Percentiles rank a stretch among this genome's conserved stretches.
phyloP scores from a whole-genome alignment of 2,329 filamentous ascomycete species.

The Drechmeria coniospora region DNA sequence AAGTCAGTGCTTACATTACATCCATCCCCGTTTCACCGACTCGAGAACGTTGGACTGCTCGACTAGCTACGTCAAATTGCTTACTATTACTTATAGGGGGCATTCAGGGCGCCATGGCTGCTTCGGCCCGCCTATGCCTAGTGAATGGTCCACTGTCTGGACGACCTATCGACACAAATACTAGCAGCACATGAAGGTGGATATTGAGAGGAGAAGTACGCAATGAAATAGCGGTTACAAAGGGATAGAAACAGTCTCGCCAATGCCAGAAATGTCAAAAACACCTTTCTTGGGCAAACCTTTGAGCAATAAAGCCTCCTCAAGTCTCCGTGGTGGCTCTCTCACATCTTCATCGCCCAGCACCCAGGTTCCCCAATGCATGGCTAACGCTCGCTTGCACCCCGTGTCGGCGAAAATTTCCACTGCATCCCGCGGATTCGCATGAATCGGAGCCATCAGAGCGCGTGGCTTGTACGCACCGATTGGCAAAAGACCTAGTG shows the following conservation, averaged over 20 bases:
- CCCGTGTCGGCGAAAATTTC: conserved; percentile 69
- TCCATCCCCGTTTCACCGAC: too few species aligned
- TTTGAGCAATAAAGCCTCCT: conserved; percentile 49
- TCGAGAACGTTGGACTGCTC: too few species aligned
- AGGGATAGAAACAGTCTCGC: conserved; percentile 36
- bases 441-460: conserved; percentile 62
- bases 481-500: conserved; percentile 75
- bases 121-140: too few species aligned
- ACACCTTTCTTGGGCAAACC: conserved; percentile 49
- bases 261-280: conserved; percentile 65
- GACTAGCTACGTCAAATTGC: too few species aligned
- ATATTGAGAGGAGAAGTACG: too few species aligned
- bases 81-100: too few species aligned
- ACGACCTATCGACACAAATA: too few species aligned
- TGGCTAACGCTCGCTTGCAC: conserved; percentile 61
- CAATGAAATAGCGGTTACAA: too few species aligned
- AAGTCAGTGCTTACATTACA: too few species aligned
- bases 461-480: conserved; percentile 61
- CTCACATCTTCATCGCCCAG: conserved; percentile 65
- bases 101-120: too few species aligned
- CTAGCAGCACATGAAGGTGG: too few species aligned
- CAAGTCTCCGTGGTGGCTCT: conserved; percentile 57
- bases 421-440: conserved; percentile 65
- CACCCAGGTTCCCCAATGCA: conserved; percentile 79
- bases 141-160: too few species aligned